phyloP scores from a whole-genome alignment of 192 early-diverging fungal genomes.

The Coemansia sp. region DNA sequence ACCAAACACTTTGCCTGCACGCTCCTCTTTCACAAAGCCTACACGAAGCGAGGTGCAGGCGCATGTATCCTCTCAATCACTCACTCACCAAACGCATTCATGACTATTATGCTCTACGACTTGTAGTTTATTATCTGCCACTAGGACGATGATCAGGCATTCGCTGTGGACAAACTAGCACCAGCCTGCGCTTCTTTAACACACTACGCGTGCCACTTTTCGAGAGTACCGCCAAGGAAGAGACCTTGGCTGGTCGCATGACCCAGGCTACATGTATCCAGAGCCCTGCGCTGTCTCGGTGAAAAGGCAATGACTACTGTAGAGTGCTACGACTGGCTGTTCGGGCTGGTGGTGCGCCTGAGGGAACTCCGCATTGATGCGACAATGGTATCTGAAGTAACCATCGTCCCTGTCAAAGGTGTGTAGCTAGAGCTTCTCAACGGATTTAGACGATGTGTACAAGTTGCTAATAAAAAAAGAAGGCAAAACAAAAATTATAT shows the following conservation, averaged over 20 bases:
- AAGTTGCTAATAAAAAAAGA: background rate
- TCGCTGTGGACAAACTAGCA: constrained; percentile 67
- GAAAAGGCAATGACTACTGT: constrained; percentile 80
- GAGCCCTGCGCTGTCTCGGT: constrained; percentile 75
- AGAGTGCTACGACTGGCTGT: constrained; percentile 97
- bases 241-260: constrained; percentile 87
- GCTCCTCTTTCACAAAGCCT: constrained; percentile 93
- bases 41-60: constrained; percentile 77
- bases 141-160: constrained; percentile 99
- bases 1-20: constrained; percentile 91
- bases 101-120: too few relatives aligned
- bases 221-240: constrained; percentile 93
- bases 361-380: constrained; percentile 83
- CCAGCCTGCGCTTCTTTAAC: constrained; percentile 76
- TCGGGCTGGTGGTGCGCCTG: constrained; percentile 95
- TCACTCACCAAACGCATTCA: constrained; percentile 80
- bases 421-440: background rate
- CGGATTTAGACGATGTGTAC: background rate
- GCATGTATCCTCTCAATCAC: constrained; percentile 86
- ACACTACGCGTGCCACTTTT: constrained; percentile 88
- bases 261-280: constrained; percentile 85
- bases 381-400: constrained; percentile 23
- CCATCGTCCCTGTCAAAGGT: constrained; percentile 10
- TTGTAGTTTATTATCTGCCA: constrained; percentile 84
- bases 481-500: background rate